These are phyloP conservation scores for Fraxinus xanthoxyloides DNA, from an alignment of 305 asterid genomes.

Conservation along the genomic window DNA sequence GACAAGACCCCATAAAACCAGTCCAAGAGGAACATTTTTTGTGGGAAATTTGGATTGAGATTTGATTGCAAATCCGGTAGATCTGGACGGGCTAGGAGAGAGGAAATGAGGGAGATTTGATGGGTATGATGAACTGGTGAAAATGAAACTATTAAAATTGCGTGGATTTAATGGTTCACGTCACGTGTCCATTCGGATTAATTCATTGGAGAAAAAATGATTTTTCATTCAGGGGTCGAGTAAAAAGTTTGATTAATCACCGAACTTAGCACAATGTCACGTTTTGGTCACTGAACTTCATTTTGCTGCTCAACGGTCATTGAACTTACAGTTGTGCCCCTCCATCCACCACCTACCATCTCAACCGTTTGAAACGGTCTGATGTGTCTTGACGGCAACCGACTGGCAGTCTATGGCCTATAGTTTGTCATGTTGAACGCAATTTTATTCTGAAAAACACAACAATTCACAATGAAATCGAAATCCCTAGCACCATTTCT, in stretches of 20 bases:
- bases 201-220: neutral
- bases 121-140: neutral
- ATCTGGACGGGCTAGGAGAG: conserved; percentile 18
- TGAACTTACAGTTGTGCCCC: too few relatives aligned
- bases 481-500: too few relatives aligned
- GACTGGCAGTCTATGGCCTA: too few relatives aligned
- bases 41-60: neutral
- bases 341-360: too few relatives aligned
- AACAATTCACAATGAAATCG: too few relatives aligned
- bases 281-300: too few relatives aligned
- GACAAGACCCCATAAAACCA: conserved; percentile 50
- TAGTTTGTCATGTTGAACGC: too few relatives aligned
- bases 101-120: neutral
- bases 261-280: neutral
- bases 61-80: conserved; percentile 18
- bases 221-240: neutral
- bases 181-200: neutral
- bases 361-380: too few relatives aligned
- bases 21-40: conserved; percentile 33
- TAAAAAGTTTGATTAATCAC: neutral
- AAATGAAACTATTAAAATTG: neutral
- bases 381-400: too few relatives aligned
- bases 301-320: too few relatives aligned
- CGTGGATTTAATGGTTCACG: neutral
- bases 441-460: too few relatives aligned